These are phyloP conservation scores for Lactarius hengduanensis DNA, from an alignment of 768 basidiomycete species.

Conservation along the genomic window DNA sequence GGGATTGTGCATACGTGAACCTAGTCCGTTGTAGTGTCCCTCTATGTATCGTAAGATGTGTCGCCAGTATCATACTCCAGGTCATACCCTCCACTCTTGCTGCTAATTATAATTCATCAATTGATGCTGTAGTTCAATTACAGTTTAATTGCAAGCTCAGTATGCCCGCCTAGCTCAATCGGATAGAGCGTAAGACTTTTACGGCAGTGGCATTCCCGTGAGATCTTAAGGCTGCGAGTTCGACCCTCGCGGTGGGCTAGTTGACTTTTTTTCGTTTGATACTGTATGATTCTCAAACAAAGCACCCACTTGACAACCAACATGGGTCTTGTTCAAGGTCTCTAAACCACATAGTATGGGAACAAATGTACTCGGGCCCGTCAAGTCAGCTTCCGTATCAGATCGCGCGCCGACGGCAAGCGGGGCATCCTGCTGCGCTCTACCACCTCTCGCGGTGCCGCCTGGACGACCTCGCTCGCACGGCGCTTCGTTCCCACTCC, in stretches of 20 bases:
- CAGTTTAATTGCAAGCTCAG: not conserved
- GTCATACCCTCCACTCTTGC: too few relatives aligned
- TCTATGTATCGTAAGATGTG: not conserved
- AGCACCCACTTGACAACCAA: not conserved
- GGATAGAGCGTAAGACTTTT: conserved; percentile 62
- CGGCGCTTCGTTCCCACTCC: conserved; percentile 9
- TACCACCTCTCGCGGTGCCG: conserved; percentile 5
- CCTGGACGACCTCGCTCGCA: conserved; percentile 18
- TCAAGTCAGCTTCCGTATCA: conserved; percentile 23
- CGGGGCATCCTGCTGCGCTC: conserved; percentile 26
- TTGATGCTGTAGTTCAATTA: not conserved
- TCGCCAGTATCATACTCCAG: not conserved
- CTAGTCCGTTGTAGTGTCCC: not conserved
- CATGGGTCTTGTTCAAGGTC: not conserved
- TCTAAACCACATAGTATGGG: not conserved
- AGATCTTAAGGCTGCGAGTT: conserved; percentile 61
- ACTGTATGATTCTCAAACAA: too few relatives aligned
- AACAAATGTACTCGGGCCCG: not conserved
- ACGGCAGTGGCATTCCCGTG: conserved; percentile 31
- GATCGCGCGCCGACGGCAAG: conserved; percentile 20
- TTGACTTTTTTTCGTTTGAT: not conserved
- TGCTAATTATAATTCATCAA: not conserved
- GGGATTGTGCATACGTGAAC: not conserved
- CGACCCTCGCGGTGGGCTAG: conserved; percentile 63
- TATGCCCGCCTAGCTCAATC: conserved; percentile 56